Evolutionary conservation across 2,329 filamentous ascomycete species (phyloP).

Genomic region (Phialophora tarda): DNA sequence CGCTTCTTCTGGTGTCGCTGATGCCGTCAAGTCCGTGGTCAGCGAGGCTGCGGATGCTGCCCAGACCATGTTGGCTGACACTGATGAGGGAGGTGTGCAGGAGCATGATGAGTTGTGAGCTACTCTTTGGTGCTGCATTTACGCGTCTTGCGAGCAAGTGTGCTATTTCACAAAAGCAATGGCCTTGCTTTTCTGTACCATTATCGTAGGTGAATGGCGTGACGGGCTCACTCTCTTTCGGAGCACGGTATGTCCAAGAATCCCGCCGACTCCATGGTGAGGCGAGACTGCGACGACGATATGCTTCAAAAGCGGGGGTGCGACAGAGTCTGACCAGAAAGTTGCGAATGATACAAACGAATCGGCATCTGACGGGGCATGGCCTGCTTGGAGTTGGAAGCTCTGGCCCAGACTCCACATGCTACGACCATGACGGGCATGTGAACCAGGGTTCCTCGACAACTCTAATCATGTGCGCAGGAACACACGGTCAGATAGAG

Average conservation of each 20-base stretch:
- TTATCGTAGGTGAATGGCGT: not conserved
- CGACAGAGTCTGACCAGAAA: not conserved
- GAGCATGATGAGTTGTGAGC: conserved; percentile 40
- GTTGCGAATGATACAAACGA: not conserved
- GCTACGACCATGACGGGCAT: not conserved
- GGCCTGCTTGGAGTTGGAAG: not conserved
- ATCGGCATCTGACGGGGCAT: not conserved
- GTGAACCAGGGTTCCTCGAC: not conserved
- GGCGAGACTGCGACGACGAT: not conserved
- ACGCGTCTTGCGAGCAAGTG: not conserved
- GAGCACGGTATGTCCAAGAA: not conserved
- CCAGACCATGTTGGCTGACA: conserved; percentile 34
- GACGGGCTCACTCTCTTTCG: not conserved
- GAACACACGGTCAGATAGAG: not conserved
- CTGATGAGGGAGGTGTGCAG: conserved; percentile 34
- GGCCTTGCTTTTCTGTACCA: conserved; percentile 1
- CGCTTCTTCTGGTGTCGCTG: conserved; percentile 62
- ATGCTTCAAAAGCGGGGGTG: not conserved
- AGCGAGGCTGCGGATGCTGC: conserved; percentile 35
- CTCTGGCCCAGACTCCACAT: not conserved
- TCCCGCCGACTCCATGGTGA: not conserved
- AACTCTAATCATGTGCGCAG: not conserved
- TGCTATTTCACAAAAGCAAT: conserved; percentile 1
- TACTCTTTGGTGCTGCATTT: not conserved
- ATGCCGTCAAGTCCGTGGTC: conserved; percentile 32